These are phyloP conservation scores for Fusarium stilboides DNA, from an alignment of 2,329 filamentous ascomycete species.

Conservation along the genomic window DNA sequence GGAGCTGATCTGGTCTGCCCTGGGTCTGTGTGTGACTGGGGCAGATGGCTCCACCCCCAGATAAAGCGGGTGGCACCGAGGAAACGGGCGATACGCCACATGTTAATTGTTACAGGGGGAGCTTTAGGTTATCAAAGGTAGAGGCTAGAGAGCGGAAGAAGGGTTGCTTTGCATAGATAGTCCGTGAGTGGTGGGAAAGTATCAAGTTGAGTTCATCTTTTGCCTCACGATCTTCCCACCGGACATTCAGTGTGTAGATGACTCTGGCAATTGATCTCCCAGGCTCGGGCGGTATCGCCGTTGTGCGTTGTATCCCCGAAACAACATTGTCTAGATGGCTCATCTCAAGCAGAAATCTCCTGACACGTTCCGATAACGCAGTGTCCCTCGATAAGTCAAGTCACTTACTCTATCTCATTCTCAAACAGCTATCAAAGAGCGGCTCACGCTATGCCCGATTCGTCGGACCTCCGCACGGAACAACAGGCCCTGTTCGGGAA, in stretches of 20 bases:
- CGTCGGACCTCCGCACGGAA: constrained; percentile 15
- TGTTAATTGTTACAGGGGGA: neutral
- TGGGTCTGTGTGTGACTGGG: neutral
- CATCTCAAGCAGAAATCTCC: neutral
- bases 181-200: neutral
- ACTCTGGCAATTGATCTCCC: neutral
- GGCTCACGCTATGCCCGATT: constrained; percentile 1
- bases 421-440: constrained; percentile 6
- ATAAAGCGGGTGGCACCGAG: constrained; percentile 43
- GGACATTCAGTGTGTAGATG: neutral
- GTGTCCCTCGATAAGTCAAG: neutral
- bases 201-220: neutral
- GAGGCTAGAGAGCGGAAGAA: neutral
- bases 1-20: constrained; percentile 8
- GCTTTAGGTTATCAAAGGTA: constrained; percentile 14
- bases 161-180: constrained; percentile 22
- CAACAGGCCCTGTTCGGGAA: constrained; percentile 1
- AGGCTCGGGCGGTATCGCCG: neutral
- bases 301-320: neutral
- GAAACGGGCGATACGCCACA: constrained; percentile 25
- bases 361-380: neutral
- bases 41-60: constrained; percentile 35
- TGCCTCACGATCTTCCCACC: neutral
- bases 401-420: neutral
- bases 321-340: neutral